Evolutionary conservation across 345 rosid genomes (phyloP).

Genomic region (Bruguiera sexangula): DNA sequence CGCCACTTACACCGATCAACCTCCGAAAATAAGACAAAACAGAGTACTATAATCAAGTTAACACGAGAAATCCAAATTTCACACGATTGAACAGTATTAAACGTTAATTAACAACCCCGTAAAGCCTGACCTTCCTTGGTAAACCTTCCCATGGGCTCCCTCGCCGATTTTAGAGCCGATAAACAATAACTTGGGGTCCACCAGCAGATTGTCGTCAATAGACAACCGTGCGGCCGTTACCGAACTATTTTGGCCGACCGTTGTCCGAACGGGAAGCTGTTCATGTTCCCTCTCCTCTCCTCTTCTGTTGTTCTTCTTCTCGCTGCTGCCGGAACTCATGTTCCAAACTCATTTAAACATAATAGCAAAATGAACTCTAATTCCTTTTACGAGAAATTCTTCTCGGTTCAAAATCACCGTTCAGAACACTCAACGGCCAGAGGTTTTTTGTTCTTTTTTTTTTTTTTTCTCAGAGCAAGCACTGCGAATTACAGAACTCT

Average conservation of each 20-base stretch:
- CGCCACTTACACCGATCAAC: too few species aligned
- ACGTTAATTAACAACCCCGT: not conserved
- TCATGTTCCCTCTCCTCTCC: conserved; percentile 21
- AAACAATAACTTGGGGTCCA: conserved; percentile 71
- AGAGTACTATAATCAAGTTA: too few species aligned
- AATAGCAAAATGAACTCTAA: not conserved
- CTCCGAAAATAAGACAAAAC: too few species aligned
- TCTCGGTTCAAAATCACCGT: too few species aligned
- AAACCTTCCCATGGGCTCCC: conserved; percentile 96
- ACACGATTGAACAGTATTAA: not conserved
- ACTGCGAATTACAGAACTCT: too few species aligned
- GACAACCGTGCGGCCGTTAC: conserved; percentile 28
- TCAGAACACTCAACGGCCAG: not conserved
- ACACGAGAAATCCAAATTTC: too few species aligned
- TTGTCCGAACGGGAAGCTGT: conserved; percentile 14
- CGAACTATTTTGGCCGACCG: conserved; percentile 38
- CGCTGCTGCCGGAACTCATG: conserved; percentile 49
- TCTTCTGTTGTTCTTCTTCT: conserved; percentile 21
- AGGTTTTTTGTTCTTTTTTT: too few species aligned
- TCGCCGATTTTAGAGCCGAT: conserved; percentile 88
- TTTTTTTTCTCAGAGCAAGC: too few species aligned
- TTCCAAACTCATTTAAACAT: conserved; percentile 7
- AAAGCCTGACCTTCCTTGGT: conserved; percentile 75
- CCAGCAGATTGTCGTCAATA: conserved; percentile 62
- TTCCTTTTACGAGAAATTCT: not conserved